phyloP scores from a whole-genome alignment of 345 rosid species.

The Eucalyptus leucophloia region DNA sequence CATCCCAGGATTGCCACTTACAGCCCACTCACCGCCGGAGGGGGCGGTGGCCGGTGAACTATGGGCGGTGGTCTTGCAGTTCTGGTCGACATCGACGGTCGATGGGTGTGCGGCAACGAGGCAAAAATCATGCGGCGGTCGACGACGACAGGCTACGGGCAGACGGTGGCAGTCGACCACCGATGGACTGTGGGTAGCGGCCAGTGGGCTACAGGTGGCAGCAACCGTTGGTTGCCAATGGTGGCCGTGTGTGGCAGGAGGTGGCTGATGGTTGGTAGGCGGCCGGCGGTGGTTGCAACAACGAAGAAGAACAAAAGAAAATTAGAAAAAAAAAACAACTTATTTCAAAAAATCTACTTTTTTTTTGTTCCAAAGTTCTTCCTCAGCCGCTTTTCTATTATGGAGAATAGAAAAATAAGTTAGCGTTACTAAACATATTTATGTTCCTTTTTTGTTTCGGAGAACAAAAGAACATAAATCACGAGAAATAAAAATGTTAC shows the following conservation, averaged over 20 bases:
- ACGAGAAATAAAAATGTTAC: fast-evolving
- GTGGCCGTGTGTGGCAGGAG: fast-evolving
- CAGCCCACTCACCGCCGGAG: fast-evolving
- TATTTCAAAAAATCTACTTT: too few species aligned
- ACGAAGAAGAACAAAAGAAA: too few species aligned
- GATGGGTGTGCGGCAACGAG: fast-evolving
- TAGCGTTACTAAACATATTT: fast-evolving
- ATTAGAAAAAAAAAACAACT: too few species aligned
- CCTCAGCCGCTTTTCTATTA: fast-evolving
- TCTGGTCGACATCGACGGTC: fast-evolving
- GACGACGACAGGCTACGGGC: fast-evolving
- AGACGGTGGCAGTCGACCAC: fast-evolving
- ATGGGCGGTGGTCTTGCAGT: fast-evolving
- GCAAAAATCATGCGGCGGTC: fast-evolving
- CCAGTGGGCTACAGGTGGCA: fast-evolving
- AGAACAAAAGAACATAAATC: too few species aligned
- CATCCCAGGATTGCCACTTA: fast-evolving
- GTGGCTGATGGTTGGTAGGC: fast-evolving
- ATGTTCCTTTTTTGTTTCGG: too few species aligned
- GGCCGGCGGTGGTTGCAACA: fast-evolving
- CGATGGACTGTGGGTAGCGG: fast-evolving
- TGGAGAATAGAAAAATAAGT: too few species aligned
- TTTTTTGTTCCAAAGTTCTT: fast-evolving
- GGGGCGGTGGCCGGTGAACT: fast-evolving
- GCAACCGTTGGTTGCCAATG: fast-evolving